Conservation (phyloP, 2,329 filamentous ascomycete species). For the Colletotrichum viniferum region DNA sequence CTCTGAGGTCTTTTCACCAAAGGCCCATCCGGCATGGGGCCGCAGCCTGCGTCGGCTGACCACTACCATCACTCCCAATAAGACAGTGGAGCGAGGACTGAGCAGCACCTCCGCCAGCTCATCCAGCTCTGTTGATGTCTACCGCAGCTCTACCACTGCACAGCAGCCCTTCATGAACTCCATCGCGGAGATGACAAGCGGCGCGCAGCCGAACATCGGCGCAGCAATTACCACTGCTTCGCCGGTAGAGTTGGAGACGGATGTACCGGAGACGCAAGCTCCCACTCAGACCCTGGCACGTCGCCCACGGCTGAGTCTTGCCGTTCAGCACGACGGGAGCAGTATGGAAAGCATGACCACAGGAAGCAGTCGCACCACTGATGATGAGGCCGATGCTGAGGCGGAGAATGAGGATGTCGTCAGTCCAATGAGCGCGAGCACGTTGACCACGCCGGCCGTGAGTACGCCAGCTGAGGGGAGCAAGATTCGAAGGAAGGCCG, state of each 20-base stretch:
- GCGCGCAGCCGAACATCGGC: not conserved
- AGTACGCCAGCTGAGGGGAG: not conserved
- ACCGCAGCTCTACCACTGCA: not conserved
- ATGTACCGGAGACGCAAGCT: not conserved
- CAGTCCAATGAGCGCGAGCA: constrained; percentile 21
- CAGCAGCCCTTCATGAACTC: not conserved
- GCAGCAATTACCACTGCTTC: not conserved
- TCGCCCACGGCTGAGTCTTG: not conserved
- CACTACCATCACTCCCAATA: not conserved
- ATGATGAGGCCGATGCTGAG: constrained; percentile 24
- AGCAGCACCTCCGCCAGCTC: constrained; percentile 10
- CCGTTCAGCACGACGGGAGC: constrained; percentile 4
- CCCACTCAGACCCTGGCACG: not conserved
- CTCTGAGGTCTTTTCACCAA: constrained; percentile 22
- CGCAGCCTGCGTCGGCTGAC: constrained; percentile 11
- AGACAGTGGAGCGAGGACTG: not conserved
- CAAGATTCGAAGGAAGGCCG: constrained; percentile 16
- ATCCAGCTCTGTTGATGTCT: not conserved
- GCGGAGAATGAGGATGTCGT: constrained; percentile 23
- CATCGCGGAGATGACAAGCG: not conserved
- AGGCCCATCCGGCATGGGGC: constrained; percentile 14
- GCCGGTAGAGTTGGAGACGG: constrained; percentile 5
- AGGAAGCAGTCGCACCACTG: constrained; percentile 27
- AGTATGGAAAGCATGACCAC: constrained; percentile 33
- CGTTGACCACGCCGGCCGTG: not conserved